A percentile compares a stretch with the other conserved stretches of the same genome.
Conservation (phyloP, 257 asterid species). For the Schizonepeta tenuifolia region DNA sequence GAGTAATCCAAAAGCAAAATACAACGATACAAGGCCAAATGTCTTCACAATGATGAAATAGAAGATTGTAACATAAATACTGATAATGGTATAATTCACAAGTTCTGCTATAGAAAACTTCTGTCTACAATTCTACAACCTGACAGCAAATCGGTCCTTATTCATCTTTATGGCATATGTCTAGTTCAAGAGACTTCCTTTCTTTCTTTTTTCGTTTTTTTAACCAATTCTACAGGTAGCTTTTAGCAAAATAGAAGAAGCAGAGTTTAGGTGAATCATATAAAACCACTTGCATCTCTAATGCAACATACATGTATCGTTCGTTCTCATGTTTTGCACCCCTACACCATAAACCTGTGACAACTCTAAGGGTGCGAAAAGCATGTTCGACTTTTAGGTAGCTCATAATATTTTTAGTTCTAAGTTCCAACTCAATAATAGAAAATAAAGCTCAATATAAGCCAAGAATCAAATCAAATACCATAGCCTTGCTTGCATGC, state of each 20-base stretch:
- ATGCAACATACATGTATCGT: neutral
- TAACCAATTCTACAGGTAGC: neutral
- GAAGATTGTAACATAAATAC: neutral
- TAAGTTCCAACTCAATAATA: neutral
- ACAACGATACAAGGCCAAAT: neutral
- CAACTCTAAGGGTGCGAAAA: neutral
- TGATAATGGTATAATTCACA: neutral
- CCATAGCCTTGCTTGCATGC: neutral
- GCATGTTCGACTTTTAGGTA: neutral
- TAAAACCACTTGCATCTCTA: slow-evolving; percentile 1
- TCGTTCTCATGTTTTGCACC: neutral
- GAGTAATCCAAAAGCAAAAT: slow-evolving; percentile 9
- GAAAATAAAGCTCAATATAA: neutral
- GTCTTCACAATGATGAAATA: slow-evolving; percentile 1
- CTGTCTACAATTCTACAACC: neutral
- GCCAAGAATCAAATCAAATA: neutral
- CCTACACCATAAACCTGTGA: neutral
- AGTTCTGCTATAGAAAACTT: neutral
- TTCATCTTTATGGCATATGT: neutral
- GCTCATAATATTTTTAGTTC: neutral
- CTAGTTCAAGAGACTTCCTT: neutral
- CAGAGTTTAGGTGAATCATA: slow-evolving; percentile 9
- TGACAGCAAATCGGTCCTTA: neutral
- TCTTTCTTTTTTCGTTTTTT: neutral
- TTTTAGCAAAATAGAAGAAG: neutral